These are phyloP conservation scores for Naematelia encephala DNA, from an alignment of 768 basidiomycete species.

Conservation along the genomic window DNA sequence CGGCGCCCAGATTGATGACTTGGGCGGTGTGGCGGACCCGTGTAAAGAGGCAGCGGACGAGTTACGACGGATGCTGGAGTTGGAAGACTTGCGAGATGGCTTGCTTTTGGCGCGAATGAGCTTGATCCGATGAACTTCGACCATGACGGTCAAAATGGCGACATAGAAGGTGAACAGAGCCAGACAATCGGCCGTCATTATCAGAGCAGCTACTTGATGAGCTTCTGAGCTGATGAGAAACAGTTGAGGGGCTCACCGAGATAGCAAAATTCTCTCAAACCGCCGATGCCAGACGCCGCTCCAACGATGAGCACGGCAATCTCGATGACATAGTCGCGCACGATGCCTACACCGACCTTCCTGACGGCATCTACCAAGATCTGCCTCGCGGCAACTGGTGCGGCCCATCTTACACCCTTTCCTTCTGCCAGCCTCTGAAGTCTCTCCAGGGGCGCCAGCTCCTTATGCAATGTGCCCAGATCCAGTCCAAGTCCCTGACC, in stretches of 20 bases:
- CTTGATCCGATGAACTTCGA: conserved; percentile 65
- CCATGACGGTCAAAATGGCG: conserved; percentile 86
- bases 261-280: conserved; percentile 89
- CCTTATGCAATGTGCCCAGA: conserved; percentile 44
- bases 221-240: background rate
- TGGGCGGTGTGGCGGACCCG: conserved; percentile 13
- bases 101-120: conserved; percentile 51
- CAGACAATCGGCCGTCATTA: conserved; percentile 79
- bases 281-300: conserved; percentile 78
- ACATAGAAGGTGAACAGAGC: conserved; percentile 86
- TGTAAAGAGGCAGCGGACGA: conserved; percentile 44
- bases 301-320: conserved; percentile 84
- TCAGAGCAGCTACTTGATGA: conserved; percentile 63
- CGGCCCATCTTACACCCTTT: conserved; percentile 50
- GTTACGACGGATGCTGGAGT: conserved; percentile 29
- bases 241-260: conserved; percentile 52
- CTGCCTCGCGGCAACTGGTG: conserved; percentile 65
- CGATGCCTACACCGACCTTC: conserved; percentile 73
- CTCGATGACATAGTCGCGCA: conserved; percentile 90
- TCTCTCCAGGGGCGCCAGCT: conserved; percentile 45
- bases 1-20: conserved; percentile 9
- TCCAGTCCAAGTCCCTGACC: conserved; percentile 34
- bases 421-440: conserved; percentile 48
- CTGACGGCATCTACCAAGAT: conserved; percentile 81
- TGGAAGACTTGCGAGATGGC: conserved; percentile 27